Base-by-base conservation (phyloP, 306 rosid species). In the Ceratonia siliqua region DNA sequence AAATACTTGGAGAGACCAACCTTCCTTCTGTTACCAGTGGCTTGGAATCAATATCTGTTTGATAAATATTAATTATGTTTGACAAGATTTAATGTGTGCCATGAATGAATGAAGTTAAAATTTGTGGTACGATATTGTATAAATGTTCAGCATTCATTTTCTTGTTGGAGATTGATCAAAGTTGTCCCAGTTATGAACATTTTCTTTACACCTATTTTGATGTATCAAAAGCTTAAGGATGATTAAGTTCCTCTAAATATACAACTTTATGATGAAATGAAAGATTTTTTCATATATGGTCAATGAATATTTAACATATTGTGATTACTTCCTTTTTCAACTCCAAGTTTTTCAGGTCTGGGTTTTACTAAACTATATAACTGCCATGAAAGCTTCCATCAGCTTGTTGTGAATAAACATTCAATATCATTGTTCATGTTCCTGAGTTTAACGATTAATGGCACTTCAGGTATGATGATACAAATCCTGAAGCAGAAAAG, bases 401-500 rank as follows among this genome's bases (percentile, higher is more conserved):
- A 25, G 42, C 52, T 53, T 35, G n/a, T 61, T 50, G 22, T 43
- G 35, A 79, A 65, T 67, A 13, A 64, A 50, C 53, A 22, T 56
- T 67, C 27, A 10, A 10, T 41, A 41, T 70, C 24, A 55, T 27
- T n/a, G 56, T 72, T 48, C 5, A 39, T 67, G 45, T n/a, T 75
- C 69, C 28, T 0, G 21, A 63, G 70, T 35, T 70, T 42, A 58
- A 38, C 56, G 65, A 39, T 63, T 33, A 77, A 0, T 81, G 70
- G 81, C 62, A 43, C 76, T 84, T 66, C 52, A 94, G 99, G 88
- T 95, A 74, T 68, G 98, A 95, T 80, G 99, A 95, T 73, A 95
- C 99, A 28, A 95, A 95, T 62, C 99, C 99, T 4, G 97, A 89
- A 74, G 98, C 96, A 70, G 99, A 95, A 73, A 95, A 89, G 88